These are phyloP conservation scores for Asterophora lycoperdoides DNA, from an alignment of 768 basidiomycete species.

Conservation along the genomic window DNA sequence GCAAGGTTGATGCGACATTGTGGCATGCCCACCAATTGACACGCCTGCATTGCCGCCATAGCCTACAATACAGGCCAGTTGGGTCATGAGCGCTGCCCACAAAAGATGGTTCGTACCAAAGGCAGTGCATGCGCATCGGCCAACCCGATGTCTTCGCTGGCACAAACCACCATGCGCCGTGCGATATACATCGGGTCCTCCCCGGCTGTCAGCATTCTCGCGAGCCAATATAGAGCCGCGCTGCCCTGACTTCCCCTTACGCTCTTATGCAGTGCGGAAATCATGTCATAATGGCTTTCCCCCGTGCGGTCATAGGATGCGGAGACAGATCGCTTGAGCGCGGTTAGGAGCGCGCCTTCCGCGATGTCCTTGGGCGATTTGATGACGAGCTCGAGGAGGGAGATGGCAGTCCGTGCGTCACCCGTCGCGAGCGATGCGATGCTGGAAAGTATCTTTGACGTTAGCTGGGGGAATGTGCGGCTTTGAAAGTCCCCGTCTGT, in stretches of 20 bases:
- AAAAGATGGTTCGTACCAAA: conserved; percentile 41
- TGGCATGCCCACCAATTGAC: conserved; percentile 74
- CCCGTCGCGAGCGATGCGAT: conserved; percentile 56
- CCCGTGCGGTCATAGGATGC: conserved; percentile 73
- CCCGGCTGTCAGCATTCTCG: conserved; percentile 75
- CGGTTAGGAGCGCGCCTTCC: conserved; percentile 48
- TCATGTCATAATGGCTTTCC: conserved; percentile 77
- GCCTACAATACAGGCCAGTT: conserved; percentile 38
- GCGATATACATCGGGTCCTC: conserved; percentile 80
- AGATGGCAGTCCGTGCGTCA: conserved; percentile 75
- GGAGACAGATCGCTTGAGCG: conserved; percentile 59
- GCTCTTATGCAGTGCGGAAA: conserved; percentile 80
- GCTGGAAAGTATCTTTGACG: conserved; percentile 41
- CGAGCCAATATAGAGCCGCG: conserved; percentile 87
- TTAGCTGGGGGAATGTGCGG: conserved; percentile 34
- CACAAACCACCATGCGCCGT: conserved; percentile 70
- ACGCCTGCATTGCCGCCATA: conserved; percentile 57
- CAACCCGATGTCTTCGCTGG: conserved; percentile 82
- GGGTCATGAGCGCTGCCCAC: background rate
- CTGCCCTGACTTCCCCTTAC: conserved; percentile 71
- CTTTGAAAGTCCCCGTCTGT: conserved; percentile 8
- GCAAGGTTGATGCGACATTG: conserved; percentile 77
- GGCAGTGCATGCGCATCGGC: conserved; percentile 77
- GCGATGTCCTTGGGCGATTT: conserved; percentile 34
- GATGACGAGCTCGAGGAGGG: conserved; percentile 69